Percentiles rank a stretch among this genome's conserved stretches.
phyloP scores from a whole-genome alignment of 805 yeast genomes.

The Lipomyces chichibuensis region DNA sequence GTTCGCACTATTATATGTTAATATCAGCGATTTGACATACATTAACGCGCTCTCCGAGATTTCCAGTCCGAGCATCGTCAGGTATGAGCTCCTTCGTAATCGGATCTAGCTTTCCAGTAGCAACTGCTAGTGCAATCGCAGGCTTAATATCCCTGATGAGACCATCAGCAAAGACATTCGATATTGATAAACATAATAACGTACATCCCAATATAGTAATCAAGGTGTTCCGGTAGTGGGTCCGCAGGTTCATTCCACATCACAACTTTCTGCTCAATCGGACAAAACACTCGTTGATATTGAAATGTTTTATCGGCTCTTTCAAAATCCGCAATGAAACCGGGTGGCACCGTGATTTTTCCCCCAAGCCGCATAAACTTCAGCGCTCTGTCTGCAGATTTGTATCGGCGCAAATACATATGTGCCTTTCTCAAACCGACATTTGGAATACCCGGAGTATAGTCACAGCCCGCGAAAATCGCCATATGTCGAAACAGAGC shows the following conservation, averaged over 20 bases:
- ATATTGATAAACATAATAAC: slow-evolving; percentile 1
- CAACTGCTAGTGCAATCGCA: slow-evolving; percentile 57
- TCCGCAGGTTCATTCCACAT: slow-evolving; percentile 60
- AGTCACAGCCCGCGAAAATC: slow-evolving; percentile 94
- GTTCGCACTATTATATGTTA: background rate
- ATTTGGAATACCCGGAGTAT: slow-evolving; percentile 80
- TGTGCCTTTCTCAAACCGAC: slow-evolving; percentile 82
- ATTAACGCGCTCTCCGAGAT: background rate
- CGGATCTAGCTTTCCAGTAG: slow-evolving; percentile 72
- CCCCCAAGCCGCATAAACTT: slow-evolving; percentile 63
- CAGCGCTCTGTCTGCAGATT: slow-evolving; percentile 59
- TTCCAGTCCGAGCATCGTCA: background rate
- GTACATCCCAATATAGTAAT: slow-evolving; percentile 44
- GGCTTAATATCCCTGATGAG: slow-evolving; percentile 44
- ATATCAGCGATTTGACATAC: background rate
- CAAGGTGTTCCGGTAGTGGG: slow-evolving; percentile 38
- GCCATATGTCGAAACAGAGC: slow-evolving; percentile 76
- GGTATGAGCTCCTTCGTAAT: slow-evolving; percentile 52
- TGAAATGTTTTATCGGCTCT: slow-evolving; percentile 79
- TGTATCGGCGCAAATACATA: slow-evolving; percentile 55
- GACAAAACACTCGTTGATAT: slow-evolving; percentile 84
- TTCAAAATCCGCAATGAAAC: slow-evolving; percentile 61
- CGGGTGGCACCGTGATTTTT: slow-evolving; percentile 57
- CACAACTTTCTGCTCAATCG: slow-evolving; percentile 52
- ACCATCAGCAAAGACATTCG: background rate